phyloP scores from a whole-genome alignment of 2,329 filamentous ascomycete genomes.

The Tolypocladium ovalisporum region DNA sequence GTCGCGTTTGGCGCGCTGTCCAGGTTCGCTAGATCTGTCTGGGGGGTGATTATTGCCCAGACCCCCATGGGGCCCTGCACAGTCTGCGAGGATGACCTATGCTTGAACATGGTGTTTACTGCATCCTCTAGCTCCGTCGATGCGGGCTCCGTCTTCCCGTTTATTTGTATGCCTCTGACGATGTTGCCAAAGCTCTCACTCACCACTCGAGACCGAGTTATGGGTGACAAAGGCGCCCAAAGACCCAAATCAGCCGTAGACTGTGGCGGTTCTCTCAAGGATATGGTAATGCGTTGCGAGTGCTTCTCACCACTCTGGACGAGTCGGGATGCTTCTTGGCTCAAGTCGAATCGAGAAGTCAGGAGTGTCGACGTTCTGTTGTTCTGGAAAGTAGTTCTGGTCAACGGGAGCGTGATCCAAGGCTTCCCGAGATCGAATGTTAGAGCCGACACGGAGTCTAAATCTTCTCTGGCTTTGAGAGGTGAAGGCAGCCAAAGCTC shows the following conservation, averaged over 20 bases:
- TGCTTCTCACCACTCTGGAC: slow-evolving; percentile 21
- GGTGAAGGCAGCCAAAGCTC: slow-evolving; percentile 27
- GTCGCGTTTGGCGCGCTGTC: slow-evolving; percentile 6
- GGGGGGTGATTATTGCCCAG: slow-evolving; percentile 61
- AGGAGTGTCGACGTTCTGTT: slow-evolving; percentile 50
- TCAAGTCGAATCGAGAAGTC: slow-evolving; percentile 20
- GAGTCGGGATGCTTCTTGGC: slow-evolving; percentile 9
- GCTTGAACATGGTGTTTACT: slow-evolving; percentile 47
- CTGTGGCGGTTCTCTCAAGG: slow-evolving; percentile 8
- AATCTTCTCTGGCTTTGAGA: slow-evolving; percentile 15
- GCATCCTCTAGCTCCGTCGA: slow-evolving; percentile 60
- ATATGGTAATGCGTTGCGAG: slow-evolving; percentile 24
- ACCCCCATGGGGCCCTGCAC: slow-evolving; percentile 44
- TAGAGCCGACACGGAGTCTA: slow-evolving; percentile 28
- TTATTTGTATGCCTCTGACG: slow-evolving; percentile 48
- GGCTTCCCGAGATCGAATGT: slow-evolving; percentile 26
- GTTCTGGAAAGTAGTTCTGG: slow-evolving; percentile 70
- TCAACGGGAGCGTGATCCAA: slow-evolving; percentile 50
- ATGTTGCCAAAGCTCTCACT: slow-evolving; percentile 68
- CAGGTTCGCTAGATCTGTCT: slow-evolving; percentile 2
- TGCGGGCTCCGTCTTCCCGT: slow-evolving; percentile 42
- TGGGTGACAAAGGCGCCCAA: slow-evolving; percentile 43
- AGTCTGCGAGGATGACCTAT: slow-evolving; percentile 12
- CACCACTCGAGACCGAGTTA: slow-evolving; percentile 54
- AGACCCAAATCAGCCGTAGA: slow-evolving; percentile 14